Percentiles rank a stretch among this genome's conserved stretches.
These are phyloP conservation scores for Fusarium guadeloupense DNA, from an alignment of 2,329 filamentous ascomycete species.

Conservation along the genomic window DNA sequence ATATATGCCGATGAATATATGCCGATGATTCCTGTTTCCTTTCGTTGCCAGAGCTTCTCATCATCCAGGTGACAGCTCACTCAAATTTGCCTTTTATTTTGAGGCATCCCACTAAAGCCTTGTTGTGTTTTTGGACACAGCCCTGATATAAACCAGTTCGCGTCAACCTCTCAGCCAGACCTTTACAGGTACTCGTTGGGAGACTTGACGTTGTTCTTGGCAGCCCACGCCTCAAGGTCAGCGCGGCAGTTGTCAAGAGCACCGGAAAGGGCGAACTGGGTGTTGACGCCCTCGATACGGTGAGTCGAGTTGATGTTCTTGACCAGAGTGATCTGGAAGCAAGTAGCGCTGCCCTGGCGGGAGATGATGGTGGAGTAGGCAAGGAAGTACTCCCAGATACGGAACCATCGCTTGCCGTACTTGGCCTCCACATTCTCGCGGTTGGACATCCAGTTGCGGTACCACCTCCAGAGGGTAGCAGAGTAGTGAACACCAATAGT, in stretches of 20 bases:
- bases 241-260: conserved; percentile 58
- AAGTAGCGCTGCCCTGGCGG: conserved; percentile 85
- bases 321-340: conserved; percentile 87
- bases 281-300: conserved; percentile 78
- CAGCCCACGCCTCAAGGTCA: conserved; percentile 48
- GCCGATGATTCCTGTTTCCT: conserved; percentile 32
- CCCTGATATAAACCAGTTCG: background rate
- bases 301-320: conserved; percentile 95
- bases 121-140: conserved; percentile 1
- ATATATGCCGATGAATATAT: conserved; percentile 55
- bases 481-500: conserved; percentile 98
- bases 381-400: conserved; percentile 95
- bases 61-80: background rate
- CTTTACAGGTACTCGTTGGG: conserved; percentile 45
- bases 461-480: conserved; percentile 97
- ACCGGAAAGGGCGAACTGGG: conserved; percentile 74
- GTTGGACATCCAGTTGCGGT: conserved; percentile 98
- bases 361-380: conserved; percentile 86
- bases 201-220: conserved; percentile 50
- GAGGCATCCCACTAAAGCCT: background rate
- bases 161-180: background rate
- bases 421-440: conserved; percentile 91
- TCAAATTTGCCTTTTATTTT: conserved; percentile 7
- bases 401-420: conserved; percentile 95
- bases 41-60: conserved; percentile 1